These are phyloP conservation scores for Solanum paucissectum DNA, from an alignment of 257 asterid species.

Conservation along the genomic window DNA sequence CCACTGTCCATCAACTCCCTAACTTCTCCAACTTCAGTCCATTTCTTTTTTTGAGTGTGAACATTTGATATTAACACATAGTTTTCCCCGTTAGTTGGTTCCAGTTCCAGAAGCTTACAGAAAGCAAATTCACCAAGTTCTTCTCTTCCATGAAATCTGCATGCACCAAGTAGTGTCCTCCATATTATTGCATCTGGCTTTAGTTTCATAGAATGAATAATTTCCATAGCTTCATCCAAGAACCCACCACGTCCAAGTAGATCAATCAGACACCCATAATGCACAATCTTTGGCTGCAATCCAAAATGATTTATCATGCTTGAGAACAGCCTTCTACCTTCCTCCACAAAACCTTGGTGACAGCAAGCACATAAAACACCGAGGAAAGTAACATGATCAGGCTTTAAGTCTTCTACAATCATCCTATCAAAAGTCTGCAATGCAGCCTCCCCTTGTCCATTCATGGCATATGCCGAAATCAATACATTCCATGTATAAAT, in stretches of 20 bases:
- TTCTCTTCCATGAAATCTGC: constrained; percentile 18
- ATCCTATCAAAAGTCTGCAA: constrained; percentile 13
- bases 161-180: constrained; percentile 30
- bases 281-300: constrained; percentile 12
- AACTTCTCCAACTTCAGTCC: constrained; percentile 14
- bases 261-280: constrained; percentile 30
- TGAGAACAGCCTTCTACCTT: constrained; percentile 14
- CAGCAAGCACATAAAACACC: constrained; percentile 21
- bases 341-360: constrained; percentile 21
- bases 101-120: constrained; percentile 10
- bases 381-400: constrained; percentile 20
- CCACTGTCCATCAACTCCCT: constrained; percentile 13
- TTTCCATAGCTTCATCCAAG: constrained; percentile 17
- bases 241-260: constrained; percentile 26
- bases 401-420: constrained; percentile 1
- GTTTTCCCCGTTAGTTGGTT: constrained; percentile 17
- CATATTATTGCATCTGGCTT: constrained; percentile 15
- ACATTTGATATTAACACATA: constrained; percentile 21
- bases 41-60: constrained; percentile 17
- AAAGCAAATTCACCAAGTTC: constrained; percentile 19
- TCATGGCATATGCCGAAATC: constrained; percentile 25
- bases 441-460: constrained; percentile 22
- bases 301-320: constrained; percentile 14
- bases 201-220: background rate
- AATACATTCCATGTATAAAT: constrained; percentile 19